phyloP scores from a whole-genome alignment of 1,284 basidiomycete genomes.

The Ganoderma lingzhi region DNA sequence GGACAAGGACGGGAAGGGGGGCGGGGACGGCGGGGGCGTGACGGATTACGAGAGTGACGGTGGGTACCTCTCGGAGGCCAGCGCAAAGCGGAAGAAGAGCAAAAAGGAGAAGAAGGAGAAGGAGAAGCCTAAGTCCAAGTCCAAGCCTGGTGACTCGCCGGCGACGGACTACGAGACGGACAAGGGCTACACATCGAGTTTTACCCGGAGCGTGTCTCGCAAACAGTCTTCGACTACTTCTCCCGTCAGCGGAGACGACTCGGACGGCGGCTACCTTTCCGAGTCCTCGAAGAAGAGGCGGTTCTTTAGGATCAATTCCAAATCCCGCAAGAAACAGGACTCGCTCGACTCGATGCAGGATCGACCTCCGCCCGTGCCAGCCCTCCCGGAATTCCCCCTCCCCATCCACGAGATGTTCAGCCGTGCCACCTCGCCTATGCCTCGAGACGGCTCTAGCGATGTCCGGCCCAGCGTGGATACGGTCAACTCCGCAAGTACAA shows the following conservation, averaged over 20 bases:
- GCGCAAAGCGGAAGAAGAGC: slow-evolving; percentile 36
- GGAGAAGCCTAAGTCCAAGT: slow-evolving; percentile 41
- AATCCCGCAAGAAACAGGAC: slow-evolving; percentile 40
- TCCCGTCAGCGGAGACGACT: slow-evolving; percentile 44
- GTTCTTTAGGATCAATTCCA: slow-evolving; percentile 46
- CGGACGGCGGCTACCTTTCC: slow-evolving; percentile 51
- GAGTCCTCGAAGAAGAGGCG: slow-evolving; percentile 43
- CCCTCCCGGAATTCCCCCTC: slow-evolving; percentile 44
- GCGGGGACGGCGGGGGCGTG: slow-evolving; percentile 33
- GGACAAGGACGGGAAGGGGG: slow-evolving; percentile 35
- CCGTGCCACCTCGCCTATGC: slow-evolving; percentile 38
- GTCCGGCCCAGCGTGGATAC: slow-evolving; percentile 32
- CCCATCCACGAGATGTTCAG: slow-evolving; percentile 64
- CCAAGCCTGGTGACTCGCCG: slow-evolving; percentile 43
- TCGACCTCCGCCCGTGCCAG: slow-evolving; percentile 47
- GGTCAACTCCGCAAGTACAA: slow-evolving; percentile 19
- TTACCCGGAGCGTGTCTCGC: slow-evolving; percentile 28
- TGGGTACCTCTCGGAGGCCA: slow-evolving; percentile 43
- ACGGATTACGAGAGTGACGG: slow-evolving; percentile 44
- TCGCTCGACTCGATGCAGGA: slow-evolving; percentile 34
- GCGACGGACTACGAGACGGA: slow-evolving; percentile 47
- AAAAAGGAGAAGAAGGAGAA: slow-evolving; percentile 42
- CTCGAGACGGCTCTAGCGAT: slow-evolving; percentile 10
- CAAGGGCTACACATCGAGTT: slow-evolving; percentile 39
- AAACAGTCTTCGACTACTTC: slow-evolving; percentile 34